Percentiles rank a stretch among this genome's conserved stretches.
Conservation (phyloP, 192 early-diverging fungal species). For the Podila epicladia region DNA sequence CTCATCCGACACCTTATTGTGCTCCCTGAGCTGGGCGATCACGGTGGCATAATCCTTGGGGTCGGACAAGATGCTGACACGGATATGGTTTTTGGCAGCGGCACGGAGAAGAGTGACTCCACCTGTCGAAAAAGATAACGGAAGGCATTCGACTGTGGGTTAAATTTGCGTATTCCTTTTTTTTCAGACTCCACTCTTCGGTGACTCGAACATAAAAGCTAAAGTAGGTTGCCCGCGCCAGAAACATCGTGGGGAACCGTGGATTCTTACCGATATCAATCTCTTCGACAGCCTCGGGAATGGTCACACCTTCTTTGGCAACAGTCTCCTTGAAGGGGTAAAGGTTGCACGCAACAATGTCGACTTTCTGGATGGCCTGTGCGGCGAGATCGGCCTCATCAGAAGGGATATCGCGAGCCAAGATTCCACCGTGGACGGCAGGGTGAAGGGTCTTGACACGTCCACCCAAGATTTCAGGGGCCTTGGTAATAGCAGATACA, state of each 20-base stretch:
- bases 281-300: slow-evolving; percentile 96
- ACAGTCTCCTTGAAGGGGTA: slow-evolving; percentile 98
- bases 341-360: slow-evolving; percentile 97
- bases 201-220: neutral
- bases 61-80: slow-evolving; percentile 93
- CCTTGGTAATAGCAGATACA: slow-evolving; percentile 97
- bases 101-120: slow-evolving; percentile 98
- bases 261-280: slow-evolving; percentile 88
- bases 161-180: neutral
- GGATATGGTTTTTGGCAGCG: slow-evolving; percentile 98
- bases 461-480: slow-evolving; percentile 99
- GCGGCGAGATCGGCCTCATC: slow-evolving; percentile 90
- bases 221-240: slow-evolving; percentile 2
- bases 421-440: slow-evolving; percentile 97
- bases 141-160: neutral
- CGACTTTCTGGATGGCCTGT: slow-evolving; percentile 92
- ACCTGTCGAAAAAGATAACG: slow-evolving; percentile 54
- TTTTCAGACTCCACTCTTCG: slow-evolving; percentile 3
- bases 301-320: slow-evolving; percentile 87
- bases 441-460: slow-evolving; percentile 99
- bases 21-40: slow-evolving; percentile 75
- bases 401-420: slow-evolving; percentile 85
- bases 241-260: slow-evolving; percentile 4
- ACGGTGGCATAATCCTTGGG: slow-evolving; percentile 90
- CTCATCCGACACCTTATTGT: slow-evolving; percentile 66